Evolutionary conservation across 495 filamentous ascomycete species (phyloP).

Genomic region (Neurospora sp.): DNA sequence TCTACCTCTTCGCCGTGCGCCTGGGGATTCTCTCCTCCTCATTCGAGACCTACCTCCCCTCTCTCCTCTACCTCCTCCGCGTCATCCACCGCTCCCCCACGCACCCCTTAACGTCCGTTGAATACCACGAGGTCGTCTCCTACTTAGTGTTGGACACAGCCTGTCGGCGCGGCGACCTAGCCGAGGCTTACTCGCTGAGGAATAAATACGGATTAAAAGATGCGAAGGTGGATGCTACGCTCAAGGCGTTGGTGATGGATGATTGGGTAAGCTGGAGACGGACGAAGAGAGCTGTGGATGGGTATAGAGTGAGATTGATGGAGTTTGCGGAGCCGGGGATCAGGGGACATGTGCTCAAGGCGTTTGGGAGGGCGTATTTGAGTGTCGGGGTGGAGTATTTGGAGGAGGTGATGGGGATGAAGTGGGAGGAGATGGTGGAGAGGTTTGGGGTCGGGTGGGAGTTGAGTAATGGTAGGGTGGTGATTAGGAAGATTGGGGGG

Average conservation of each 20-base stretch:
- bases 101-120: slow-evolving; percentile 43
- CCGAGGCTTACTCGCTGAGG: slow-evolving; percentile 56
- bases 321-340: slow-evolving; percentile 66
- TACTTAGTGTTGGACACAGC: slow-evolving; percentile 84
- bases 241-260: slow-evolving; percentile 63
- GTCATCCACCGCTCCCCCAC: slow-evolving; percentile 46
- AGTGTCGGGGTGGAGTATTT: slow-evolving; percentile 54
- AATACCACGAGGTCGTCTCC: slow-evolving; percentile 64
- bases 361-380: slow-evolving; percentile 73
- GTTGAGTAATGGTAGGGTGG: slow-evolving; percentile 48
- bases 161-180: slow-evolving; percentile 68
- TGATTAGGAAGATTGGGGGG: slow-evolving; percentile 50
- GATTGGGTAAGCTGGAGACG: slow-evolving; percentile 75
- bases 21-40: slow-evolving; percentile 68
- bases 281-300: slow-evolving; percentile 60
- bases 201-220: slow-evolving; percentile 47
- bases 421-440: slow-evolving; percentile 58
- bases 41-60: slow-evolving; percentile 81
- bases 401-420: slow-evolving; percentile 46
- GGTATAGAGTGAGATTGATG: slow-evolving; percentile 64
- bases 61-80: slow-evolving; percentile 66
- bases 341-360: slow-evolving; percentile 64
- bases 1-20: slow-evolving; percentile 72
- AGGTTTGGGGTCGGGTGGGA: slow-evolving; percentile 72
- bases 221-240: slow-evolving; percentile 50